Conservation (phyloP, 257 asterid species). For the Ajuga chamaepitys region DNA sequence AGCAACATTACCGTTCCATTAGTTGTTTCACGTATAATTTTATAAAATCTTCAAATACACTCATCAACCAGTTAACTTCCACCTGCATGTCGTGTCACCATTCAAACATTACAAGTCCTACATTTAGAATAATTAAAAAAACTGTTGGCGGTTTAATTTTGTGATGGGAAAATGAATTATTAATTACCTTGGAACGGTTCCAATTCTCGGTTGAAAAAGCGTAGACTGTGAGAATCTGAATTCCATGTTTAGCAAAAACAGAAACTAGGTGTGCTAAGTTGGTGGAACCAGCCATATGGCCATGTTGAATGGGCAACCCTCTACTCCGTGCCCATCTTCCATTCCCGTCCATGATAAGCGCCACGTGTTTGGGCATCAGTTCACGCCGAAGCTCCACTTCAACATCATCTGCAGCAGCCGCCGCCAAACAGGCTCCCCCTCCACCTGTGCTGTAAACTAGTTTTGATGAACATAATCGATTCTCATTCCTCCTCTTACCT, state of each 20-base stretch:
- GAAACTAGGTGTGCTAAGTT: not conserved
- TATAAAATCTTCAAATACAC: not conserved
- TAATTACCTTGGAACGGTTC: not conserved
- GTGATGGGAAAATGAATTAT: too few species aligned
- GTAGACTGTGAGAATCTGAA: slow-evolving; percentile 5
- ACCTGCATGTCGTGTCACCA: not conserved
- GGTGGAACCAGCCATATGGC: slow-evolving; percentile 1
- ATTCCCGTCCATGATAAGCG: slow-evolving; percentile 20
- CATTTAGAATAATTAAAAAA: too few species aligned
- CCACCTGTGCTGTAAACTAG: too few species aligned
- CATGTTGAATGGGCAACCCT: not conserved
- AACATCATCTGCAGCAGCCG: too few species aligned
- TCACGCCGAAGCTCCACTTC: not conserved
- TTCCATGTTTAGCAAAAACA: not conserved
- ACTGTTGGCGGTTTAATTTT: too few species aligned
- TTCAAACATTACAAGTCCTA: too few species aligned
- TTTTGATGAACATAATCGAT: too few species aligned
- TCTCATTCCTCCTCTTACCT: too few species aligned
- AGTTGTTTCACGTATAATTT: not conserved
- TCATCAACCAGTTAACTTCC: slow-evolving; percentile 14
- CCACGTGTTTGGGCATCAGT: slow-evolving; percentile 23
- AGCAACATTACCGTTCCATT: not conserved
- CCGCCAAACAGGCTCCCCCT: too few species aligned
- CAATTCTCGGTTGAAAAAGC: slow-evolving; percentile 24
- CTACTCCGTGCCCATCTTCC: slow-evolving; percentile 21